Evolutionary conservation across 1,284 basidiomycete species (phyloP).

Genomic region (Puccinia novopanici): DNA sequence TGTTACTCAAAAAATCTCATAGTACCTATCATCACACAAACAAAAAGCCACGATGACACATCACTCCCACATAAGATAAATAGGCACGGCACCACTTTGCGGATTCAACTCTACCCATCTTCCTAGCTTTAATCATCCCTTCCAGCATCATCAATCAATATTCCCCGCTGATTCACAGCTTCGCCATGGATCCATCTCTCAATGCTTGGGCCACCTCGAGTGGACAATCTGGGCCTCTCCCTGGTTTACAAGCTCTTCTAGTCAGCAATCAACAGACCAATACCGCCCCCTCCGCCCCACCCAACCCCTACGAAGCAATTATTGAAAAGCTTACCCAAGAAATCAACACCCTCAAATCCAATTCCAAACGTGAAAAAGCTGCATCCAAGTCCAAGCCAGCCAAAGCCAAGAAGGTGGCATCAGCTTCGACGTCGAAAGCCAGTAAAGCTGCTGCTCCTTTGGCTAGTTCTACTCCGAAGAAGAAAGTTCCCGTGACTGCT

Average conservation of each 20-base stretch:
- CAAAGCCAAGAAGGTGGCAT: background rate
- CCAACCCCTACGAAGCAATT: background rate
- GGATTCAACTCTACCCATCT: background rate
- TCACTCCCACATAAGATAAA: no score
- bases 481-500: background rate
- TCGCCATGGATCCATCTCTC: background rate
- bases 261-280: background rate
- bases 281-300: background rate
- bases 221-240: background rate
- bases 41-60: no score
- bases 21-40: no score
- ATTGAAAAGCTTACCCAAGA: conserved; percentile 11
- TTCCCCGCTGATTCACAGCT: no score
- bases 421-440: background rate
- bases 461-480: background rate
- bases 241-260: background rate
- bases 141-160: background rate
- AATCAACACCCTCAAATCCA: conserved; percentile 13
- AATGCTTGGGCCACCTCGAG: conserved; percentile 13
- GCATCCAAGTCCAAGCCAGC: background rate
- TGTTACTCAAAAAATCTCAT: no score
- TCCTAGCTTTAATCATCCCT: no score
- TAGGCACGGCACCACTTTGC: no score
- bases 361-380: background rate
- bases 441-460: background rate